Percentiles rank a stretch among this genome's conserved stretches.
These are phyloP conservation scores for Plasmodium ovale DNA, from an alignment of 169 alveolate genomes.

Conservation along the genomic window DNA sequence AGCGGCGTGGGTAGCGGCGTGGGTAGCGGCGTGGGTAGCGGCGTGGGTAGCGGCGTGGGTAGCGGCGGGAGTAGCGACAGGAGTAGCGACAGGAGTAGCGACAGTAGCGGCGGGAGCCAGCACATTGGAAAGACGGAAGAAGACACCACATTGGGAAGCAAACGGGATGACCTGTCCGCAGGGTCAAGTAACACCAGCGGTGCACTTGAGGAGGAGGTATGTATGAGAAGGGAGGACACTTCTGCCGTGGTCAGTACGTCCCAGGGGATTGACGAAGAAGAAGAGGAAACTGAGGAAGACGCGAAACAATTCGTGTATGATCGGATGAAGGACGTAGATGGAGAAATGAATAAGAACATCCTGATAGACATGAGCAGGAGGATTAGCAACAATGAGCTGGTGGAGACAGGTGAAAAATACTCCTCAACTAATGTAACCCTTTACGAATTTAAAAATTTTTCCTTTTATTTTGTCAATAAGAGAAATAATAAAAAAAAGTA, in stretches of 20 bases:
- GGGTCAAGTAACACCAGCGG: neutral
- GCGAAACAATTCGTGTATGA: constrained; percentile 32
- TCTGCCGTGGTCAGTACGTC: too few relatives aligned
- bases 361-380: constrained; percentile 70
- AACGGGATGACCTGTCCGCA: neutral
- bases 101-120: neutral
- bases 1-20: neutral
- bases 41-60: neutral
- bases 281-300: constrained; percentile 9
- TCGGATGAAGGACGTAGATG: constrained; percentile 39
- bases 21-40: neutral
- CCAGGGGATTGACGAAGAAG: neutral
- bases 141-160: neutral
- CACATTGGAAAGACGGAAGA: neutral
- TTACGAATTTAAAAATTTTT: constrained; percentile 75
- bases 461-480: constrained; percentile 37
- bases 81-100: neutral
- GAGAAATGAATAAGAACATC: constrained; percentile 48
- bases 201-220: neutral
- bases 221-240: neutral
- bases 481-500: constrained; percentile 65
- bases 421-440: constrained; percentile 59
- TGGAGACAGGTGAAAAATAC: constrained; percentile 77
- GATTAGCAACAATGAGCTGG: constrained; percentile 61
- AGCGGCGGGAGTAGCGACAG: neutral